Percentiles rank a stretch among this genome's conserved stretches.
These are phyloP conservation scores for Trametes sanguinea DNA, from an alignment of 768 basidiomycete genomes.

Conservation along the genomic window DNA sequence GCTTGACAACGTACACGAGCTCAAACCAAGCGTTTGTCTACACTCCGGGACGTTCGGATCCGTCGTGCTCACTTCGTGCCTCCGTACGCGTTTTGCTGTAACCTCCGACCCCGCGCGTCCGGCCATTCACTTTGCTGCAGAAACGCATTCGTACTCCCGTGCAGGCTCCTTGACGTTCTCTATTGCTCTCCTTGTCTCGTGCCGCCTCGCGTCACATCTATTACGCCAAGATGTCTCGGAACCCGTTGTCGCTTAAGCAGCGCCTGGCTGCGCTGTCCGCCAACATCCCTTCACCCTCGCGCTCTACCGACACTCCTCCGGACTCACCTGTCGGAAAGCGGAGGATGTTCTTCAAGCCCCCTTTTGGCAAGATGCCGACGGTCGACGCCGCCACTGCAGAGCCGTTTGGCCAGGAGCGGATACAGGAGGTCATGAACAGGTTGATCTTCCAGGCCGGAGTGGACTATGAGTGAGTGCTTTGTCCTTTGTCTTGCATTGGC, in stretches of 20 bases:
- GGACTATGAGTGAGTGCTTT: conserved; percentile 74
- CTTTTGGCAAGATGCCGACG: conserved; percentile 48
- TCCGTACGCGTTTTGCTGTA: no score
- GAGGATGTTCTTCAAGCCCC: conserved; percentile 45
- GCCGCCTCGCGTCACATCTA: background rate
- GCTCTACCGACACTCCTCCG: conserved; percentile 28
- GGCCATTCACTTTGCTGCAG: no score
- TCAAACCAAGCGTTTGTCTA: no score
- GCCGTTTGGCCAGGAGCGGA: conserved; percentile 39
- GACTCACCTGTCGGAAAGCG: conserved; percentile 36
- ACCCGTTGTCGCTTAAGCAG: conserved; percentile 57
- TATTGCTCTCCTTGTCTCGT: background rate
- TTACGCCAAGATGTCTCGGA: conserved; percentile 19
- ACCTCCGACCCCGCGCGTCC: no score
- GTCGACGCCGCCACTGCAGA: conserved; percentile 29
- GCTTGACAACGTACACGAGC: no score
- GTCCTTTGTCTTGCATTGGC: background rate
- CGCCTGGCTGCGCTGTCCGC: conserved; percentile 63
- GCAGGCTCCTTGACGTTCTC: background rate
- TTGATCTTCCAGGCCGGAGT: conserved; percentile 89
- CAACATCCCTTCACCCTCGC: conserved; percentile 39
- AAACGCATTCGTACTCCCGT: background rate
- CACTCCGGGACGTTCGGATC: no score
- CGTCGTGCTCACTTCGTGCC: no score
- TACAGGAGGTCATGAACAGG: conserved; percentile 66